Evolutionary conservation across 1,284 basidiomycete genomes (phyloP).

Genomic region (Inonotus obliquus): DNA sequence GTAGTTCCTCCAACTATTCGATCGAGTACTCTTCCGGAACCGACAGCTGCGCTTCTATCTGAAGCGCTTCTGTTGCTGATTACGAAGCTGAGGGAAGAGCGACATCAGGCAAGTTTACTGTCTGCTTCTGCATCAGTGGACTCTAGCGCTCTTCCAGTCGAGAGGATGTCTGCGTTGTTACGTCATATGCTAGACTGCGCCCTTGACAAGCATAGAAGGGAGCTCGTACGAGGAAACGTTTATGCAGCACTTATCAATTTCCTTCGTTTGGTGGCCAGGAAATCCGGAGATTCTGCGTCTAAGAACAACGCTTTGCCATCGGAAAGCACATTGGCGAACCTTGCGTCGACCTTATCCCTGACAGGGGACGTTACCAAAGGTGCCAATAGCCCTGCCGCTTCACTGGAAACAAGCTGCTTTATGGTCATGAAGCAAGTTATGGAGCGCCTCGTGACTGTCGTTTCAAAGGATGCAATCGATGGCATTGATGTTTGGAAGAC

Average conservation of each 20-base stretch:
- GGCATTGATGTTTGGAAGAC: constrained; percentile 97
- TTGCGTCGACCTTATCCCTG: constrained; percentile 11
- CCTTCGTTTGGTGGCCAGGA: constrained; percentile 63
- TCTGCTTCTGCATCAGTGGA: constrained; percentile 58
- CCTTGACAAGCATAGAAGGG: constrained; percentile 73
- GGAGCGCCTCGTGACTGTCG: constrained; percentile 73
- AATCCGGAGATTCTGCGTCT: constrained; percentile 18
- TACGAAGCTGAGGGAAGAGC: constrained; percentile 80
- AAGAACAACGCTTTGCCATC: background rate
- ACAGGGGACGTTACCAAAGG: constrained; percentile 18
- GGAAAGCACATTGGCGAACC: constrained; percentile 3
- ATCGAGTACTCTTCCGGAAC: constrained; percentile 57
- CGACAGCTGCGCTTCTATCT: constrained; percentile 75
- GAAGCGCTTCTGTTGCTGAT: constrained; percentile 80
- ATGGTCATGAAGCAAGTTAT: constrained; percentile 57
- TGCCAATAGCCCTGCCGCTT: constrained; percentile 27
- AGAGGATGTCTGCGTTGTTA: constrained; percentile 76
- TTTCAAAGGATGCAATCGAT: constrained; percentile 90
- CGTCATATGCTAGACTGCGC: constrained; percentile 75
- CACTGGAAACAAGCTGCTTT: constrained; percentile 60
- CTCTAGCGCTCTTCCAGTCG: constrained; percentile 68
- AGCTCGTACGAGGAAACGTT: constrained; percentile 93
- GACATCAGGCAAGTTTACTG: constrained; percentile 60
- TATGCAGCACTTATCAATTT: constrained; percentile 90
- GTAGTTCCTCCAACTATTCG: constrained; percentile 63